Base-by-base conservation (phyloP, 306 rosid species). In the Vigna hirtella region DNA sequence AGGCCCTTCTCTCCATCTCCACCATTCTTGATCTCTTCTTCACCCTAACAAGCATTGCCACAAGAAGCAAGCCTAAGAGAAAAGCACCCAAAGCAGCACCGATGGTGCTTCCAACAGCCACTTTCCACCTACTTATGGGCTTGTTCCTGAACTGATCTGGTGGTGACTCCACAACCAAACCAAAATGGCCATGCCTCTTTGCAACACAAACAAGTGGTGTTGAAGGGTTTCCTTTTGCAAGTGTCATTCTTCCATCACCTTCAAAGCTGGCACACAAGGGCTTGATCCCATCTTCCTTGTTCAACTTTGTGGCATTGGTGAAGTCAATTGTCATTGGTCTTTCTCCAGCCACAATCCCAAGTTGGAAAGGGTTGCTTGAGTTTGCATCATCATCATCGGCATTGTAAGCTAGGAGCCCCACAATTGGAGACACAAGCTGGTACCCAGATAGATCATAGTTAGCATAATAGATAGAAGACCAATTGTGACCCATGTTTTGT, bases 31-130 rank as follows among this genome's bases (percentile, higher is more conserved):
- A 82, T 64, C 82, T 87, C 85, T 95, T 91, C 90, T 95, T 95
- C 68, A 84, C 99, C 85, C 93, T 89, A 34, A 88, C 96, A 58
- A 95, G 82, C 99, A 95, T 91, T 16, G 99, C 99, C 81, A 95
- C 94, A 68, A 95, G 82, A 70, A 95, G 91, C 85, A 95, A 42
- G 2, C 96, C 93, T 65, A 93, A 22, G 18, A 95, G 97, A 73
- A 93, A 87, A 78, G 88, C 98, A 32, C 96, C 99, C 70, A 95
- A 34, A 8, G 93, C 90, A 66, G 93, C 93, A 4, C 99, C 99
- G 9, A 95, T 73, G 5, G 97, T 81, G 76, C 93, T 93, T 10
- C 99, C 98, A 13, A 93, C 89, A 0, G 83, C 98, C 43, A 93
- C 88, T 80, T 91, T 95, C 99, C 98, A 95, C 84, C 64, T 84